Conservation (phyloP, 768 basidiomycete species). For the Amanita brunnescens region DNA sequence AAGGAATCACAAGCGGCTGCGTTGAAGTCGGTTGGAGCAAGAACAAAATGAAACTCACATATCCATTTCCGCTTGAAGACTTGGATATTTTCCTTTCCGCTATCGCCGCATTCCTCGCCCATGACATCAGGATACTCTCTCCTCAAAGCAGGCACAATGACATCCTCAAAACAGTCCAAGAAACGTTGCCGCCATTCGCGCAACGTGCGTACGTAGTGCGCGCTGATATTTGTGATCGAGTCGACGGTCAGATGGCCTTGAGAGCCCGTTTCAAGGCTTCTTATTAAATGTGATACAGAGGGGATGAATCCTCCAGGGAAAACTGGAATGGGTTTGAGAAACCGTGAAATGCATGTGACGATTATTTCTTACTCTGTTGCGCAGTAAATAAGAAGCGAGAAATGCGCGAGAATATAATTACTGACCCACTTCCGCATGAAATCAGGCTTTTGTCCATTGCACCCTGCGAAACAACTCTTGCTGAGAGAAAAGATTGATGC, state of each 20-base stretch:
- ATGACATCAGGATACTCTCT: constrained; percentile 33
- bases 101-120: neutral
- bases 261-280: constrained; percentile 21
- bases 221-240: constrained; percentile 61
- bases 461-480: constrained; percentile 1
- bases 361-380: neutral
- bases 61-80: constrained; percentile 73
- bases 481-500: neutral
- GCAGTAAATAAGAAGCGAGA: neutral
- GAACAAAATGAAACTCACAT: constrained; percentile 31
- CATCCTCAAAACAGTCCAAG: constrained; percentile 43
- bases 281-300: too few species aligned
- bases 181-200: constrained; percentile 70
- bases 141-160: constrained; percentile 51
- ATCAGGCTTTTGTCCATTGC: constrained; percentile 34
- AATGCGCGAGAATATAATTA: constrained; percentile 1
- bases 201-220: constrained; percentile 73
- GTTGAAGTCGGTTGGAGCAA: neutral
- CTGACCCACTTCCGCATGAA: constrained; percentile 74
- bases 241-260: constrained; percentile 52
- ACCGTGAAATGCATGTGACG: too few species aligned
- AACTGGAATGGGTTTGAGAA: too few species aligned
- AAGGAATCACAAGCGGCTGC: neutral
- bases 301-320: too few species aligned
- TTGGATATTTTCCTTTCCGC: constrained; percentile 50